Evolutionary conservation across 2,329 filamentous ascomycete species (phyloP), one percentile per base, ranked within the genome.

Genomic region (Trichoderma sp.): DNA sequence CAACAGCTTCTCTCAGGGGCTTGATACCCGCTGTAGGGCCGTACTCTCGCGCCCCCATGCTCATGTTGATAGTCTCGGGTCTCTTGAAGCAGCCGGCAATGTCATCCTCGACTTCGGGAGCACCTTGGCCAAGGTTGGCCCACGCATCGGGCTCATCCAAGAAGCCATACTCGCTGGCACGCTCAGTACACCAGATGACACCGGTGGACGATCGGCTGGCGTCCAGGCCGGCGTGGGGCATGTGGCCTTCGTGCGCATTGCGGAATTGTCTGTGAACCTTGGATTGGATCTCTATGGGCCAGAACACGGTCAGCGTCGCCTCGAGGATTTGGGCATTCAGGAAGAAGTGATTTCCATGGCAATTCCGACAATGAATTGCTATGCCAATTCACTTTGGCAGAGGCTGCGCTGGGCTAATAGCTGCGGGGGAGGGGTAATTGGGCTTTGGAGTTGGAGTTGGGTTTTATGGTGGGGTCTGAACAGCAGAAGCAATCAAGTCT

Each of bases 51-150:
- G 91, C 90, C 70, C 89, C 88, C 74, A 92, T 87, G 72, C 87
- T 89, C 74, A 97, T 87, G 73, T 95, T 89, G 73, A 97, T 92
- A 52, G 84, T 86, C 60, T 87, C 87, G 7, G 94, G 94, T 17
- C 94, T 88, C 74, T 90, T 85, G 78, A 97, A 97, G 81, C 92
- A 95, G 68, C 94, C 93, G 74, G 90, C 87, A 74, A 97, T 97
- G 71, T 95, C 93, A 72, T 96, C 92, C 74, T 97, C 94, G 70
- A 96, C 94, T 79, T 97, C 93, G 52, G 94, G 94, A 17, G 94
- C 94, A 73, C 94, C 94, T 82, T 97, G 94, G 35, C 94, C 94
- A 64, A 98, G 84, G 78, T 98, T 98, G 68, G 94, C 93, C 94
- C 94, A 97, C 71, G 84, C 81, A 2, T 91, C 86, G 12, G 93